phyloP scores from a whole-genome alignment of 768 basidiomycete species.

The Exsudoporus frostii region DNA sequence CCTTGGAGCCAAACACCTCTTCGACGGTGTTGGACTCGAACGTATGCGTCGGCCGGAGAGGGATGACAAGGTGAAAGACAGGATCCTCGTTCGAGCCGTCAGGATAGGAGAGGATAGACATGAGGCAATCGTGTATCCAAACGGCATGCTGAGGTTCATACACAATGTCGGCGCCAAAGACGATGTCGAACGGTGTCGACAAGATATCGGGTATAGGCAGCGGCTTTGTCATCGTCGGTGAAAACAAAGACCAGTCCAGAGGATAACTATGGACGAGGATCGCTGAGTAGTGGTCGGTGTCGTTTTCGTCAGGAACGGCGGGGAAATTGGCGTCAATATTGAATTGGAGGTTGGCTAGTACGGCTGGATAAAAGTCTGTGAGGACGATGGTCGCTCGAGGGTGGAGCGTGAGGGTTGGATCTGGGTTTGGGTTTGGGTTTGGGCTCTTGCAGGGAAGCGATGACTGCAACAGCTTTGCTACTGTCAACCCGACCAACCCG shows the following conservation, averaged over 20 bases:
- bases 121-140: conserved; percentile 46
- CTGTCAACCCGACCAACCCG: conserved; percentile 46
- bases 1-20: conserved; percentile 41
- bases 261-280: conserved; percentile 25
- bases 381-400: conserved; percentile 33
- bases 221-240: conserved; percentile 1
- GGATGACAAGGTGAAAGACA: conserved; percentile 73
- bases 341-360: conserved; percentile 43
- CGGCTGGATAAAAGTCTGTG: conserved; percentile 49
- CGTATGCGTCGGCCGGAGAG: conserved; percentile 62
- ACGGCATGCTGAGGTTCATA: conserved; percentile 49
- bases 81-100: conserved; percentile 1
- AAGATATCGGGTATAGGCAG: conserved; percentile 18
- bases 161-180: conserved; percentile 53
- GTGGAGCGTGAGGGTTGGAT: neutral
- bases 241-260: conserved; percentile 41
- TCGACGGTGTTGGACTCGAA: conserved; percentile 61
- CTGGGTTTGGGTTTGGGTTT: neutral
- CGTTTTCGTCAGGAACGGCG: neutral
- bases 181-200: conserved; percentile 41
- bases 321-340: conserved; percentile 42
- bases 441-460: neutral
- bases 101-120: conserved; percentile 34
- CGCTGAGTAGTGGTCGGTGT: neutral
- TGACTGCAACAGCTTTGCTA: conserved; percentile 32